Evolutionary conservation across 225 moss, liverwort and hornwort genomes (phyloP).

Genomic region (Rhytidiadelphus loreus): DNA sequence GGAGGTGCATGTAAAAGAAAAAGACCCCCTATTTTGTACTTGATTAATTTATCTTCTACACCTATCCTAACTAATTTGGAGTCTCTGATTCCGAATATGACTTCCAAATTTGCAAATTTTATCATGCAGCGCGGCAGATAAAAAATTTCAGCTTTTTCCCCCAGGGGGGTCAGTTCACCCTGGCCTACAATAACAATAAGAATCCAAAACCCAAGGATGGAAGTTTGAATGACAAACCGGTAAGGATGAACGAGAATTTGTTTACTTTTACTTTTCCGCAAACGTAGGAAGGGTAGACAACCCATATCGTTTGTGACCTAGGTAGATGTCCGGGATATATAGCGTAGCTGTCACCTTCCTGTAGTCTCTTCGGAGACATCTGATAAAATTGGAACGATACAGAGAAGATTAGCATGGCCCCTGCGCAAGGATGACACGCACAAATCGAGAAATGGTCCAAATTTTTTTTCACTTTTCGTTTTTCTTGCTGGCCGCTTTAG

Average conservation of each 20-base stretch:
- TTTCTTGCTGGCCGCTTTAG: not conserved
- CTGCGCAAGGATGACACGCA: slow-evolving; percentile 29
- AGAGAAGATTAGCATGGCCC: slow-evolving; percentile 96
- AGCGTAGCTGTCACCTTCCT: rapidly evolving
- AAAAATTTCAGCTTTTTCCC: too few species aligned
- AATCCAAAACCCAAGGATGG: not conserved
- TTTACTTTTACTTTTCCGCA: not conserved
- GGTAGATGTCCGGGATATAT: rapidly evolving
- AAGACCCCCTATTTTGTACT: too few species aligned
- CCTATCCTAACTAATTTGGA: too few species aligned
- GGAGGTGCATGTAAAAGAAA: too few species aligned
- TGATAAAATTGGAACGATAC: not conserved
- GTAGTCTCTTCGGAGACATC: not conserved
- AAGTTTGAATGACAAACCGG: not conserved
- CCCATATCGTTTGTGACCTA: not conserved
- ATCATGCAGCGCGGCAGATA: too few species aligned
- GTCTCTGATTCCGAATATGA: too few species aligned
- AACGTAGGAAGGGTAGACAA: not conserved
- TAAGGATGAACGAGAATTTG: not conserved
- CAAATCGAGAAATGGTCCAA: slow-evolving; percentile 76
- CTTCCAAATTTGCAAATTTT: too few species aligned
- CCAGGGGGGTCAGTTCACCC: too few species aligned
- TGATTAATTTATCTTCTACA: too few species aligned
- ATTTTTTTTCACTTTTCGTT: not conserved
- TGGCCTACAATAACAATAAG: too few species aligned